Conservation (phyloP, 148 eudicot genomes). For the Spergularia marina region DNA sequence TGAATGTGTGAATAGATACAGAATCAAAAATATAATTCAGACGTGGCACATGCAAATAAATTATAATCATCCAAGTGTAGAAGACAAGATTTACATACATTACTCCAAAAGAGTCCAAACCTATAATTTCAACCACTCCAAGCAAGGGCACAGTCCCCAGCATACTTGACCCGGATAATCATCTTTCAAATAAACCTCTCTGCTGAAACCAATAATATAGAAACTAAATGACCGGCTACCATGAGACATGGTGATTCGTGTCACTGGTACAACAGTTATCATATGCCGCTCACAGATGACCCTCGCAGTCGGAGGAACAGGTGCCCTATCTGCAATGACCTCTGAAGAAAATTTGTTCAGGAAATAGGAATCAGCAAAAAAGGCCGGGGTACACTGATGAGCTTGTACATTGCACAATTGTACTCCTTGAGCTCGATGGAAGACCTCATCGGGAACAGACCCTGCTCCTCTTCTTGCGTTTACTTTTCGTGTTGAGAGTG, state of each 20-base stretch:
- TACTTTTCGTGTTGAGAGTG: slow-evolving; percentile 70
- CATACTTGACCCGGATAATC: slow-evolving; percentile 82
- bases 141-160: slow-evolving; percentile 97
- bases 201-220: slow-evolving; percentile 74
- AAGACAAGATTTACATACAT: no score
- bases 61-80: no score
- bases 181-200: slow-evolving; percentile 87
- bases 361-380: slow-evolving; percentile 82
- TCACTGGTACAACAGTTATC: slow-evolving; percentile 89
- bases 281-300: slow-evolving; percentile 87
- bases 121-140: slow-evolving; percentile 79
- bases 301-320: slow-evolving; percentile 65
- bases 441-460: slow-evolving; percentile 95
- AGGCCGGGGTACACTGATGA: slow-evolving; percentile 91
- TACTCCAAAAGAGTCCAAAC: no score
- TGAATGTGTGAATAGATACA: no score
- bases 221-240: slow-evolving; percentile 65
- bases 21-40: no score
- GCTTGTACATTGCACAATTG: slow-evolving; percentile 94
- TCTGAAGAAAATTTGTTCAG: slow-evolving; percentile 93
- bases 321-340: slow-evolving; percentile 78
- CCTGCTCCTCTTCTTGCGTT: slow-evolving; percentile 90
- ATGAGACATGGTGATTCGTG: slow-evolving; percentile 78
- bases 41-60: no score
- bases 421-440: slow-evolving; percentile 92